phyloP scores from a whole-genome alignment of 139 green algal genomes.

The Chlorella sorokiniana region DNA sequence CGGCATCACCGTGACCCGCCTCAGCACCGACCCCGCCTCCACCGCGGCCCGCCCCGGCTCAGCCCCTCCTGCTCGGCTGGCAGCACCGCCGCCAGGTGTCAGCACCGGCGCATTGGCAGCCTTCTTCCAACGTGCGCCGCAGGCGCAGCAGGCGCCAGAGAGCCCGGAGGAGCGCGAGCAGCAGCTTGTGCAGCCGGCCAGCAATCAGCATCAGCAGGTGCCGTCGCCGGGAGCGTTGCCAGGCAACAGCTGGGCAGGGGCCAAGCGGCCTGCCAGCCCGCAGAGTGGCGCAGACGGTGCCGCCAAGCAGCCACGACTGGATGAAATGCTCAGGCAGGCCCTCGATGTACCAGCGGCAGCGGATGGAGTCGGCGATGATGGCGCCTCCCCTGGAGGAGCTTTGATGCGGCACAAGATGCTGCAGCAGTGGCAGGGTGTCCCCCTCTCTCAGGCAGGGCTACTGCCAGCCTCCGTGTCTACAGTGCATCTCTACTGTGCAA shows the following conservation, averaged over 20 bases:
- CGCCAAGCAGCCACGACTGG: neutral
- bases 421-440: conserved; percentile 12
- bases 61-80: conserved; percentile 40
- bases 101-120: neutral
- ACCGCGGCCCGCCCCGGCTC: conserved; percentile 28
- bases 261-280: no score
- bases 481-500: neutral
- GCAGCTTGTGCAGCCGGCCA: neutral
- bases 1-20: conserved; percentile 69
- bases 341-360: neutral
- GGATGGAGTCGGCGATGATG: neutral
- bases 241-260: no score
- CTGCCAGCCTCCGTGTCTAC: neutral
- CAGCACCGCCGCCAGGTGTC: conserved; percentile 31
- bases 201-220: neutral
- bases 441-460: neutral
- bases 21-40: conserved; percentile 52
- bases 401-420: conserved; percentile 12
- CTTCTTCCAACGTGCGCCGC: neutral
- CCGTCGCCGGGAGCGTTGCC: no score
- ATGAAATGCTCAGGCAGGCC: neutral
- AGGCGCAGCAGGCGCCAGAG: neutral
- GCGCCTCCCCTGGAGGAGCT: neutral
- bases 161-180: neutral
- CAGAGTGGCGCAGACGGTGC: neutral